Evolutionary conservation across 306 rosid genomes (phyloP), one percentile per base, ranked within the genome.

Genomic region (Fagus sylvatica): DNA sequence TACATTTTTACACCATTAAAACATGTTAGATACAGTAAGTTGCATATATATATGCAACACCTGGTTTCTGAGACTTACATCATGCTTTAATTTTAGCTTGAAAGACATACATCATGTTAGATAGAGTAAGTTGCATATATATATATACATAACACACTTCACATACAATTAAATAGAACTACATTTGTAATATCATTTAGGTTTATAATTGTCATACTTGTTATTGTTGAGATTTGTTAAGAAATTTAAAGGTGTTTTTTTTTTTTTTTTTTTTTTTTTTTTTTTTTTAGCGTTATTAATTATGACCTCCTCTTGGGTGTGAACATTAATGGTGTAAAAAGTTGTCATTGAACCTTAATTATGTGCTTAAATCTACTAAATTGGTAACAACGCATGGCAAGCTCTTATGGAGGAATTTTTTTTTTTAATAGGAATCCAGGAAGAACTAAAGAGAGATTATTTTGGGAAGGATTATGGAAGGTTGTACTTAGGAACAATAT

Each of bases 1-100:
- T 17, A 71, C 75, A 39, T 33, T 67, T 71, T 72, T 68, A 72
- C 82, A 79, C 82, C 77, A 48, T 82, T 76, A 72, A 62, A 62
- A 62, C 22, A 62, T 22, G 28, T 22, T 22, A 22, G 28, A 22
- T 22, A 22, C 28, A 22, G 28, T 22, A 22, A 22, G 28, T 22
- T 22, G 28, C 28, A 22, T 22, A 22, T 22, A 22, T 22, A 22
- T 22, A 22, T 22, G 28, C 28, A 22, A 22, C 28, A 22, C 28
- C 28, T 22, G 28, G 28, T 22, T 22, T 57, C 22, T 28, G 64
- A 57, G 64, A 57, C 36, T 7, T 57, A 22, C 64, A 32, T 9
- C 28, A 46, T 10, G 15, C 4, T 46, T 46, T 22, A 22, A 22
- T 22, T 2, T 46, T 46, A 10, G 51, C 51, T 10, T 46, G 51